Evolutionary conservation across 2,329 filamentous ascomycete species (phyloP).

Genomic region (Aspergillus intermedius): DNA sequence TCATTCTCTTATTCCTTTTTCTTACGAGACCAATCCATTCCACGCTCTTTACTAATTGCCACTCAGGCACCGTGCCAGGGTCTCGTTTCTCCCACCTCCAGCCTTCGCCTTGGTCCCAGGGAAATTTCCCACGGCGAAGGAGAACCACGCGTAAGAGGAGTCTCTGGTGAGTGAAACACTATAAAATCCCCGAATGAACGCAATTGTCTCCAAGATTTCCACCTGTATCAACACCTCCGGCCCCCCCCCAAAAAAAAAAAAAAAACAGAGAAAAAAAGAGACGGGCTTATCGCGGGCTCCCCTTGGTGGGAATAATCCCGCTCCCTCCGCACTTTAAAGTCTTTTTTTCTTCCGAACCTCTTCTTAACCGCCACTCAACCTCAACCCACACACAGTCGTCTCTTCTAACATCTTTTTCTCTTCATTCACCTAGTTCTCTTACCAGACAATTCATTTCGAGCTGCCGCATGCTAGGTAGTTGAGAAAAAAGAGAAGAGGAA

Average conservation of each 20-base stretch:
- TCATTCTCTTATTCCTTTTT: background rate
- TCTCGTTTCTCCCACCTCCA: slow-evolving; percentile 4
- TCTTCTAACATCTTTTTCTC: background rate
- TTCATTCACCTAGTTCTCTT: slow-evolving; percentile 11
- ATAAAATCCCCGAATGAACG: too few species aligned
- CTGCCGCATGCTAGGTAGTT: slow-evolving; percentile 36
- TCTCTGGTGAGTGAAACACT: too few species aligned
- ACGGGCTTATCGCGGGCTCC: background rate
- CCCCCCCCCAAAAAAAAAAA: too few species aligned
- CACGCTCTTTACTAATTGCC: background rate
- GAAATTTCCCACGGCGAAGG: background rate
- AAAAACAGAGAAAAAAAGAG: too few species aligned
- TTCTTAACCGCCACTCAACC: background rate
- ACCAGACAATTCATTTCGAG: slow-evolving; percentile 15
- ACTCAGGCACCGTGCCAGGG: background rate
- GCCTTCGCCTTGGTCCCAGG: background rate
- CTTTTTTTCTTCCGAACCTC: slow-evolving; percentile 3
- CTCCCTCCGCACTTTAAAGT: slow-evolving; percentile 3
- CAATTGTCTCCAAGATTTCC: too few species aligned
- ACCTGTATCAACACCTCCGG: too few species aligned
- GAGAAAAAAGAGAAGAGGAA: background rate
- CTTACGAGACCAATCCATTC: background rate
- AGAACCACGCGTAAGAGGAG: too few species aligned
- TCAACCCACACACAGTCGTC: background rate
- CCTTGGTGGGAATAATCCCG: slow-evolving; percentile 1